phyloP scores from a whole-genome alignment of 192 early-diverging fungal genomes.

The Phlyctochytrium arcticum region DNA sequence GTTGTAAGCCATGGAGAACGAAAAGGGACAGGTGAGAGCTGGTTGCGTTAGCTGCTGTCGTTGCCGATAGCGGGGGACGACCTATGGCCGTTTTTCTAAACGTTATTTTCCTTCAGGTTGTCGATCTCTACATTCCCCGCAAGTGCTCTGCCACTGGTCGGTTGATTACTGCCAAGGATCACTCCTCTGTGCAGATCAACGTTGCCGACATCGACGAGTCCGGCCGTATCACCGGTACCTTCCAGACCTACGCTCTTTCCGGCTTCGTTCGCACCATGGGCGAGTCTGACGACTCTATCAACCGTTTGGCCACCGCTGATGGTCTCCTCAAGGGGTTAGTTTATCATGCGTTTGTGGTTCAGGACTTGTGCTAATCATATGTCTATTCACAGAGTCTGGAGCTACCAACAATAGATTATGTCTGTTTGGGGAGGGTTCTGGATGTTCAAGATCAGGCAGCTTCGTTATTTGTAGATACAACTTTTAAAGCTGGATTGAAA shows the following conservation, averaged over 20 bases:
- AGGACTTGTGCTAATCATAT: background rate
- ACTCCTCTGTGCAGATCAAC: constrained; percentile 98
- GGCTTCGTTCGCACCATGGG: constrained; percentile 87
- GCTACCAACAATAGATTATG: constrained; percentile 18
- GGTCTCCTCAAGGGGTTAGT: constrained; percentile 62
- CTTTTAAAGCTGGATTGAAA: no score
- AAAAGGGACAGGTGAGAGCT: constrained; percentile 42
- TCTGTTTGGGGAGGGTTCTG: no score
- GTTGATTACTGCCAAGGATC: constrained; percentile 97
- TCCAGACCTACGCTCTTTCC: constrained; percentile 85
- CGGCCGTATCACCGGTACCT: constrained; percentile 68
- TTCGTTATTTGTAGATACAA: no score
- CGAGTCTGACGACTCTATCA: constrained; percentile 94
- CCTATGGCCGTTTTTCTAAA: background rate
- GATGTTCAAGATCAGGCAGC: no score
- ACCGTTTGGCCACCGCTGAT: constrained; percentile 80
- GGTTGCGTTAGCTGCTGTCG: background rate
- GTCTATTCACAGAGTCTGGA: constrained; percentile 17
- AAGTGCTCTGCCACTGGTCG: constrained; percentile 99
- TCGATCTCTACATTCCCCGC: constrained; percentile 93
- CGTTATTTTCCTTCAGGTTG: constrained; percentile 34
- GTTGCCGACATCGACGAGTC: constrained; percentile 86
- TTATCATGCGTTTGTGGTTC: no score
- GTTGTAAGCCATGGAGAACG: constrained; percentile 53
- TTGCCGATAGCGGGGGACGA: background rate